phyloP scores from a whole-genome alignment of 2,329 filamentous ascomycete genomes.

The Westerdykella sp. region DNA sequence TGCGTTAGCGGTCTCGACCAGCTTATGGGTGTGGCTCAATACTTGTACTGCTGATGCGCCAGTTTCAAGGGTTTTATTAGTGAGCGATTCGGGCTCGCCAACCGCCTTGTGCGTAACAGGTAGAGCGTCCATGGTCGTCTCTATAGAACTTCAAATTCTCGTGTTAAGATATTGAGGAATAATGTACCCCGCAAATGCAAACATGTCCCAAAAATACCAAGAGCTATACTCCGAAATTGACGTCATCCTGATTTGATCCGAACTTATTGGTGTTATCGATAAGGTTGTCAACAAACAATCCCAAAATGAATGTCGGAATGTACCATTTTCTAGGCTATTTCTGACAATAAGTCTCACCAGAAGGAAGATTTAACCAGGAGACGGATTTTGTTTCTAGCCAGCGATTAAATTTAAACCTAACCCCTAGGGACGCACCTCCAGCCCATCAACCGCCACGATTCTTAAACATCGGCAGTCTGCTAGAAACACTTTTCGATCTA shows the following conservation, averaged over 20 bases:
- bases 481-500: no score
- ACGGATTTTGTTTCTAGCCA: no score
- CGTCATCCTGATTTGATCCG: background rate
- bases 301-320: no score
- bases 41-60: slow-evolving; percentile 56
- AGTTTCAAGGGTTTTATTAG: slow-evolving; percentile 55
- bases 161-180: background rate
- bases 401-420: no score
- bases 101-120: slow-evolving; percentile 39
- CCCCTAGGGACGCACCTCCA: no score
- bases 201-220: background rate
- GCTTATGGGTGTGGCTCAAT: slow-evolving; percentile 2
- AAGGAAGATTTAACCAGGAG: no score
- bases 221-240: background rate
- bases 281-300: no score
- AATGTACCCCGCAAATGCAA: background rate
- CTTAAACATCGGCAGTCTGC: no score
- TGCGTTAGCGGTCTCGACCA: background rate
- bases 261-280: background rate
- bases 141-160: background rate
- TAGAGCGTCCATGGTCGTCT: slow-evolving; percentile 27
- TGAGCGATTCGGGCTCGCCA: slow-evolving; percentile 48
- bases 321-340: no score
- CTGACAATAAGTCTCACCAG: no score
- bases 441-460: no score